Evolutionary conservation across 345 rosid species (phyloP).

Genomic region (Sisymbrium irio): DNA sequence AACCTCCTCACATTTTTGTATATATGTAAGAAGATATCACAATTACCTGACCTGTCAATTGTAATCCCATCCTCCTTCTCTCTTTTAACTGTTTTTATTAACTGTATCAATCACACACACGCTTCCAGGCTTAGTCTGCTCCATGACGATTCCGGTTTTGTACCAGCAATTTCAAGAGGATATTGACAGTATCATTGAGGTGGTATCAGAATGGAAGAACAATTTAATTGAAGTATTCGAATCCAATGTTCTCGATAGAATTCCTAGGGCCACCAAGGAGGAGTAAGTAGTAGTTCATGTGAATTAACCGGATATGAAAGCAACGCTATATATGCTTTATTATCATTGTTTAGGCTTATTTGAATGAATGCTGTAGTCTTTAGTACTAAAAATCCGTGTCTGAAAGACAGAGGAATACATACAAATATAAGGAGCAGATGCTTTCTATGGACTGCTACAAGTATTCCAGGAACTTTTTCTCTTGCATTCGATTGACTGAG

Average conservation of each 20-base stretch:
- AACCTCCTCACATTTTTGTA: slow-evolving; percentile 18
- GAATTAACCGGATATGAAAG: background rate
- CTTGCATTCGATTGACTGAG: too few species aligned
- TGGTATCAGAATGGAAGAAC: slow-evolving; percentile 8
- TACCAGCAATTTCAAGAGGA: slow-evolving; percentile 10
- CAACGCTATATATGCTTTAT: background rate
- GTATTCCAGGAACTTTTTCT: too few species aligned
- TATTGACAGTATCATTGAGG: slow-evolving; percentile 8
- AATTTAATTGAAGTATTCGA: background rate
- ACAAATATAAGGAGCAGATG: too few species aligned
- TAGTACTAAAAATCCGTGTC: background rate
- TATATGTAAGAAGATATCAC: slow-evolving; percentile 17
- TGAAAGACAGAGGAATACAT: background rate
- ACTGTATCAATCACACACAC: background rate
- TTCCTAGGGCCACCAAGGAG: slow-evolving; percentile 23
- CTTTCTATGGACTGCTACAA: too few species aligned
- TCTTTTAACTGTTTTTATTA: background rate
- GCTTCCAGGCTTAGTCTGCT: slow-evolving; percentile 24
- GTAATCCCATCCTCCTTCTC: background rate
- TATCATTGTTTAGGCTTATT: background rate
- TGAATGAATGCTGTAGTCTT: background rate
- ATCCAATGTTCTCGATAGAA: slow-evolving; percentile 13
- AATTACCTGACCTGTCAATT: background rate
- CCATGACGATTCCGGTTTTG: slow-evolving; percentile 24
- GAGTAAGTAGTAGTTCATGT: slow-evolving; percentile 6